Conservation (phyloP, 2,329 filamentous ascomycete genomes). For the Scedosporium dehoogii region DNA sequence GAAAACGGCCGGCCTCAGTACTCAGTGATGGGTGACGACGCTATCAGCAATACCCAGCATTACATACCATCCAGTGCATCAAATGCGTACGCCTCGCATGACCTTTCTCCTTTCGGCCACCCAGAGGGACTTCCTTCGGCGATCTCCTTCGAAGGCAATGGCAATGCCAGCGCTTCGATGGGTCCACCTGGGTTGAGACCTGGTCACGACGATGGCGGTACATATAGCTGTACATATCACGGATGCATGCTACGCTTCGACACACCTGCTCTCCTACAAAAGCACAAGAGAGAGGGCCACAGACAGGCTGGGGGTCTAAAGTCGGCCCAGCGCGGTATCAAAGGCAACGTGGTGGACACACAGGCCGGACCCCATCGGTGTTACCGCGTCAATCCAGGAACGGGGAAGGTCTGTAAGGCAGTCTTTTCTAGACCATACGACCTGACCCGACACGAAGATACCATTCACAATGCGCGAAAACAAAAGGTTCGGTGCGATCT, state of each 20-base stretch:
- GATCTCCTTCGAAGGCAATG: not conserved
- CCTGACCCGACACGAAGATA: conserved; percentile 91
- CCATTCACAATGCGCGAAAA: conserved; percentile 91
- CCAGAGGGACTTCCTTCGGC: not conserved
- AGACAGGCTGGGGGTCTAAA: conserved; percentile 55
- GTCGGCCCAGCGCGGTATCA: conserved; percentile 19
- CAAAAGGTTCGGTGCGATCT: conserved; percentile 88
- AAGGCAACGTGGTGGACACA: conserved; percentile 27
- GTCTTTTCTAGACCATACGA: conserved; percentile 95
- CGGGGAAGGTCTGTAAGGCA: conserved; percentile 88
- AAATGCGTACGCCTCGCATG: not conserved
- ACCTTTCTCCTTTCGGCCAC: not conserved
- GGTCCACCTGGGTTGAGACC: not conserved
- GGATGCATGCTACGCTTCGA: conserved; percentile 84
- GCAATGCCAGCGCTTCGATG: not conserved
- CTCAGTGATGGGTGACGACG: not conserved
- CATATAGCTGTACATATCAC: conserved; percentile 94
- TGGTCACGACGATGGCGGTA: conserved; percentile 53
- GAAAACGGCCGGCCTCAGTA: not conserved
- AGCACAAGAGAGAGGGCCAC: conserved; percentile 92
- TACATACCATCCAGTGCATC: not conserved
- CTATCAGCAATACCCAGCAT: not conserved
- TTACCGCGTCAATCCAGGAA: conserved; percentile 86
- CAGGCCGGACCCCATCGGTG: conserved; percentile 92
- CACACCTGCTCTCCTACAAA: conserved; percentile 75